Evolutionary conservation across 805 yeast genomes (phyloP).

Genomic region (Wickerhamomyces hampshirensis): DNA sequence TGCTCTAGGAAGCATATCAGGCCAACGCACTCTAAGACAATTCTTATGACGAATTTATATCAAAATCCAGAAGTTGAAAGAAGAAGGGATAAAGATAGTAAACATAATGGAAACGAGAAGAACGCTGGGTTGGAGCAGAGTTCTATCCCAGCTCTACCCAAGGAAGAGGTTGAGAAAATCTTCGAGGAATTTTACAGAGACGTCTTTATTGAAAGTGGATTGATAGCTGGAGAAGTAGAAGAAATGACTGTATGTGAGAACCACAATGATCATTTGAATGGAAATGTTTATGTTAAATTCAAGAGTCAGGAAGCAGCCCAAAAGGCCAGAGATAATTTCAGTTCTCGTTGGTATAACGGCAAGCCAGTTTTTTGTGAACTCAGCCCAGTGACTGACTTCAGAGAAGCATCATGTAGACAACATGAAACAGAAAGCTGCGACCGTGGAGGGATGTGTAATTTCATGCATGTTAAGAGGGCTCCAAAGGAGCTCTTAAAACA

Average conservation of each 20-base stretch:
- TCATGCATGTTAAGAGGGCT: slow-evolving; percentile 72
- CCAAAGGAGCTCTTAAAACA: slow-evolving; percentile 35
- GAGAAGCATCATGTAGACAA: slow-evolving; percentile 72
- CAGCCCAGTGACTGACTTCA: slow-evolving; percentile 65
- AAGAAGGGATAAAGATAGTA: slow-evolving; percentile 2
- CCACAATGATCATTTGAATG: slow-evolving; percentile 74
- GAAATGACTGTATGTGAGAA: slow-evolving; percentile 78
- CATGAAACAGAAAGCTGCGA: slow-evolving; percentile 60
- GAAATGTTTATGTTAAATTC: slow-evolving; percentile 77
- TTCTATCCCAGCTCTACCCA: slow-evolving; percentile 17
- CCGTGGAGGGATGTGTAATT: slow-evolving; percentile 84
- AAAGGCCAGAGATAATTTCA: slow-evolving; percentile 55
- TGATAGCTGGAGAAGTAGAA: slow-evolving; percentile 48
- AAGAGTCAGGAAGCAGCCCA: slow-evolving; percentile 51
- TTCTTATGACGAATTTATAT: slow-evolving; percentile 60
- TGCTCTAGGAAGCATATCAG: slow-evolving; percentile 71
- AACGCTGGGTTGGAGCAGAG: slow-evolving; percentile 10
- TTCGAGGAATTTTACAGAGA: slow-evolving; percentile 69
- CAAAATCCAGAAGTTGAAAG: slow-evolving; percentile 48
- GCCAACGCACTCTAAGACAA: slow-evolving; percentile 61
- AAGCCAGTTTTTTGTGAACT: slow-evolving; percentile 77
- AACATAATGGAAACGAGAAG: slow-evolving; percentile 48
- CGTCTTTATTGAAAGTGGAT: slow-evolving; percentile 55
- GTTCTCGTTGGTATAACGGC: slow-evolving; percentile 76
- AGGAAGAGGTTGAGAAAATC: slow-evolving; percentile 35